A percentile compares a stretch with the other conserved stretches of the same genome.
Evolutionary conservation across 306 rosid genomes (phyloP).

Genomic region (Dryas drummondii): DNA sequence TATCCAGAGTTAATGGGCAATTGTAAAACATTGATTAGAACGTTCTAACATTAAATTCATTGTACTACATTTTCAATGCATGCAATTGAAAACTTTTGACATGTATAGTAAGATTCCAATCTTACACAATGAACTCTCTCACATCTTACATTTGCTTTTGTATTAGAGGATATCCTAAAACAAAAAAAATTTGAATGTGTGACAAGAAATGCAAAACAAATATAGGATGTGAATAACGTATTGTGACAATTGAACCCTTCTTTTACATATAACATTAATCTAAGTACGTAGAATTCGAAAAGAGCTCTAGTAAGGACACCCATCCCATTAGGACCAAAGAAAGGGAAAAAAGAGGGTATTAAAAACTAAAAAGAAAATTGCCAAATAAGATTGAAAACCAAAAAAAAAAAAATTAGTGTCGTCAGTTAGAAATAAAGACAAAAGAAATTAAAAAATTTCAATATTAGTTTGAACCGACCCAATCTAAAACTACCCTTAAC

Average conservation of each 20-base stretch:
- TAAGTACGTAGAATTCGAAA: no score
- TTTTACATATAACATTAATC: no score
- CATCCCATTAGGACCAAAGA: background rate
- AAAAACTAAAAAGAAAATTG: background rate
- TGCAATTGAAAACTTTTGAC: background rate
- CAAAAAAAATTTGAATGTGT: no score
- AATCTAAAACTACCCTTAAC: conserved; percentile 1
- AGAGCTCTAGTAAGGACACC: no score
- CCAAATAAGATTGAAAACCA: background rate
- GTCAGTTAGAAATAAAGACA: background rate
- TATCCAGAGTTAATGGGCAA: background rate
- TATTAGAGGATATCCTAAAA: no score
- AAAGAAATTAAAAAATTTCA: conserved; percentile 13
- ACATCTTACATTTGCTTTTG: no score
- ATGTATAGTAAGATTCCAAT: no score
- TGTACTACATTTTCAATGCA: background rate
- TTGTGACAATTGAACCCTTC: no score
- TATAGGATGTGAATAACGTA: no score
- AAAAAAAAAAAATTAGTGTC: background rate
- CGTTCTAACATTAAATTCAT: background rate
- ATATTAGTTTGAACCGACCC: conserved; percentile 25
- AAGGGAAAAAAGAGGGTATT: background rate
- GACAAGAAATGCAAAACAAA: no score
- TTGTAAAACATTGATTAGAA: background rate
- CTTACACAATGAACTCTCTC: no score